Conservation (phyloP, 2,329 filamentous ascomycete species). For the Sarocladium brachiariae region DNA sequence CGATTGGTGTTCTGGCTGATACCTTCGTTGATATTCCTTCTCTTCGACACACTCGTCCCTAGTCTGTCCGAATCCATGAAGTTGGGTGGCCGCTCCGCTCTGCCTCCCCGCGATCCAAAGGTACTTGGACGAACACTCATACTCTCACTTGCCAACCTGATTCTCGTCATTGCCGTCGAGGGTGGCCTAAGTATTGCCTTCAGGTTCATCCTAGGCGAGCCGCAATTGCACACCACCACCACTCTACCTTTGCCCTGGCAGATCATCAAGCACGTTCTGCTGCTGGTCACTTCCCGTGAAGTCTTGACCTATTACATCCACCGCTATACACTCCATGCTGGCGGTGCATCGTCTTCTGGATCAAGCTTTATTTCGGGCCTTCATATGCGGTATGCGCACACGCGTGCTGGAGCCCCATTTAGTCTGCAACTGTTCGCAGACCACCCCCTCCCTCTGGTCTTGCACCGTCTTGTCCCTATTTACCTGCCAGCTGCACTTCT, state of each 20-base stretch:
- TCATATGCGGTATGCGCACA: conserved; percentile 43
- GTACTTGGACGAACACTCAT: conserved; percentile 28
- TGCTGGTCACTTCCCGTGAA: conserved; percentile 43
- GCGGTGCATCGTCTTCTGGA: conserved; percentile 13
- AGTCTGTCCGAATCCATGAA: conserved; percentile 65
- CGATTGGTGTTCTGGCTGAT: conserved; percentile 65
- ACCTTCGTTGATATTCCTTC: conserved; percentile 64
- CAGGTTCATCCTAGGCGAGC: conserved; percentile 24
- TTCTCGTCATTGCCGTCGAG: conserved; percentile 36
- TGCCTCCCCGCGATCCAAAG: conserved; percentile 38
- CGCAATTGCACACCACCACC: conserved; percentile 41
- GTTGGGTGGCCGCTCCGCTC: conserved; percentile 46
- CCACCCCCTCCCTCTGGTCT: conserved; percentile 57
- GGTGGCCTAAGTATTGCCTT: conserved; percentile 33
- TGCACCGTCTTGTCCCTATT: conserved; percentile 57
- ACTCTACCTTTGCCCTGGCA: conserved; percentile 47
- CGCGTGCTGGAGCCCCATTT: conserved; percentile 48
- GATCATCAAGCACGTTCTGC: conserved; percentile 39
- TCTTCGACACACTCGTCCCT: conserved; percentile 66
- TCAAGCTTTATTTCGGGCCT: conserved; percentile 30
- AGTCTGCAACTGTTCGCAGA: conserved; percentile 60
- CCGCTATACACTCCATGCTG: conserved; percentile 59
- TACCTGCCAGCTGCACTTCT: conserved; percentile 60
- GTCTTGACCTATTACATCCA: conserved; percentile 68
- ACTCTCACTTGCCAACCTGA: conserved; percentile 40